Percentiles rank a stretch among this genome's conserved stretches.
phyloP scores from a whole-genome alignment of 495 filamentous ascomycete genomes.

The Pyrenopolyporus hunteri region DNA sequence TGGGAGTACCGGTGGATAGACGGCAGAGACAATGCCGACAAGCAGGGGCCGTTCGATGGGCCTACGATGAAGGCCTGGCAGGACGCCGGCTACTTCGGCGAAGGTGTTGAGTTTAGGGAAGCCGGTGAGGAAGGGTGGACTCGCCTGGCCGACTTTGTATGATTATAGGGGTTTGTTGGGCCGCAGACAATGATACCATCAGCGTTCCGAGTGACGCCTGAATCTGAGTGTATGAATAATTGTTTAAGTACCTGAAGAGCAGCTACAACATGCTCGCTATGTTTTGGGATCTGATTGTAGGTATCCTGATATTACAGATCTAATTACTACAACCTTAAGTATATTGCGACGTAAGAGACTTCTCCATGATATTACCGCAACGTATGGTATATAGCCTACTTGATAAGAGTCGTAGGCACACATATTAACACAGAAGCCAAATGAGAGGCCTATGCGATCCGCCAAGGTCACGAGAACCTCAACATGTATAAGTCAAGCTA shows the following conservation, averaged over 20 bases:
- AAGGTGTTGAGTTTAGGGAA: conserved; percentile 85
- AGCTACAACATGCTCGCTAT: neutral
- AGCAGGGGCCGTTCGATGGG: conserved; percentile 86
- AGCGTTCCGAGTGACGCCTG: neutral
- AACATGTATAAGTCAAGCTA: too few relatives aligned
- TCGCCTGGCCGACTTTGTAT: conserved; percentile 65
- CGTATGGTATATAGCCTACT: too few relatives aligned
- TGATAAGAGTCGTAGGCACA: too few relatives aligned
- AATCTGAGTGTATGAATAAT: neutral
- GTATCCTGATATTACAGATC: too few relatives aligned
- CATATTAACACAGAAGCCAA: too few relatives aligned
- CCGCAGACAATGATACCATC: conserved; percentile 19
- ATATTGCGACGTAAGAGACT: too few relatives aligned
- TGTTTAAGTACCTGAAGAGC: neutral
- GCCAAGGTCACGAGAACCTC: too few relatives aligned
- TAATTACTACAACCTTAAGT: too few relatives aligned
- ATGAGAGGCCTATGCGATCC: too few relatives aligned
- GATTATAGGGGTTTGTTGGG: conserved; percentile 28
- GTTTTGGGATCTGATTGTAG: neutral
- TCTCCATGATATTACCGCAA: too few relatives aligned
- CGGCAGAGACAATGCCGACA: conserved; percentile 77
- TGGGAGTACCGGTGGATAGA: conserved; percentile 96
- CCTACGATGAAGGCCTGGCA: conserved; percentile 87
- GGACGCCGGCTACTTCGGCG: conserved; percentile 89
- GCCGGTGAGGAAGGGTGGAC: conserved; percentile 70